Evolutionary conservation across 2,329 filamentous ascomycete genomes (phyloP).

Genomic region (Fusarium floridanum): DNA sequence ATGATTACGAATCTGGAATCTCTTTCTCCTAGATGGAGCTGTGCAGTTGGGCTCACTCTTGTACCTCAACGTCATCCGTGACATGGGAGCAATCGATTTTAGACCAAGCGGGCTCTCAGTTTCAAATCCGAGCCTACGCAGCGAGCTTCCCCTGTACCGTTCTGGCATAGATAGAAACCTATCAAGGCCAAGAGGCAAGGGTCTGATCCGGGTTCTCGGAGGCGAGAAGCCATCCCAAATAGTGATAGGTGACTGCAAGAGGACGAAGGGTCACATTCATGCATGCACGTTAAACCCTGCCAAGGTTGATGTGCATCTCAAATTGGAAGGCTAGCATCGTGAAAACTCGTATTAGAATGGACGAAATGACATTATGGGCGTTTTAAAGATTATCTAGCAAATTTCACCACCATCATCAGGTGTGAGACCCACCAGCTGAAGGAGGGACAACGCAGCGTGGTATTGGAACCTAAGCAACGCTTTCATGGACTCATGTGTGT

Average conservation of each 20-base stretch:
- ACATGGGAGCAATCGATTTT: neutral
- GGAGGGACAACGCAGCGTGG: neutral
- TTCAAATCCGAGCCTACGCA: neutral
- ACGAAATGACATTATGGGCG: neutral
- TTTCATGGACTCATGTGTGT: neutral
- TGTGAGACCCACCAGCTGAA: neutral
- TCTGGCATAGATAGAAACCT: neutral
- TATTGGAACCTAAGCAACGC: neutral
- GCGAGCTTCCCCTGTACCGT: neutral
- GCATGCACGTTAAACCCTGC: neutral
- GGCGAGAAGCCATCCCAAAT: neutral
- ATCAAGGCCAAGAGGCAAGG: neutral
- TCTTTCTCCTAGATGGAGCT: neutral
- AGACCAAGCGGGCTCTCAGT: neutral
- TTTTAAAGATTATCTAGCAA: neutral
- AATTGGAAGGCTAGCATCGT: neutral
- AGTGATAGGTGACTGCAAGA: neutral
- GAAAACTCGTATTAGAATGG: neutral
- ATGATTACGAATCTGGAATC: neutral
- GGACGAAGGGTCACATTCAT: neutral
- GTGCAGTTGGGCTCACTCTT: neutral
- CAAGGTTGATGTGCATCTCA: neutral
- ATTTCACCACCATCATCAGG: neutral
- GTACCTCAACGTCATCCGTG: neutral
- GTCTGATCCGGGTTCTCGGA: neutral